Conservation (phyloP, 768 basidiomycete genomes). For the Lentinula sp. region DNA sequence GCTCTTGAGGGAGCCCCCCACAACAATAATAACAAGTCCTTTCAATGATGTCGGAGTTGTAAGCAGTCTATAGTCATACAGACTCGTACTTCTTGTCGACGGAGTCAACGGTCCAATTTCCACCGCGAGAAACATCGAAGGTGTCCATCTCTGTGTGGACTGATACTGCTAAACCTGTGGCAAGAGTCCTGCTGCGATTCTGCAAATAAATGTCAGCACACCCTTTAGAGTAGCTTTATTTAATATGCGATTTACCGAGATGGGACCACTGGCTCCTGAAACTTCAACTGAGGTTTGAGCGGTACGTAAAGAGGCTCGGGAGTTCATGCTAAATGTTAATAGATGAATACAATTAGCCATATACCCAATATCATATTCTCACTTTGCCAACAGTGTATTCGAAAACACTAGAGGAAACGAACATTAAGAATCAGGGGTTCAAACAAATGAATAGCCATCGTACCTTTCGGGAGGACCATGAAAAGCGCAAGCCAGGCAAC, state of each 20-base stretch:
- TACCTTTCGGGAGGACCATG: slow-evolving; percentile 6
- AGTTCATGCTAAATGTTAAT: not conserved
- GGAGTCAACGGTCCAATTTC: not conserved
- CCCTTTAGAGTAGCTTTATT: no score
- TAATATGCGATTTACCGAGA: not conserved
- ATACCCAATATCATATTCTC: not conserved
- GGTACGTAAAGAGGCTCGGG: not conserved
- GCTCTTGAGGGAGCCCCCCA: not conserved
- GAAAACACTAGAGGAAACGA: not conserved
- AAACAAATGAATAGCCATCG: not conserved
- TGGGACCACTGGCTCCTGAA: not conserved
- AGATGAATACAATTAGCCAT: not conserved
- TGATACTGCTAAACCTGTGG: not conserved
- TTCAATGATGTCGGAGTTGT: not conserved
- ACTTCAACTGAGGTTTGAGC: not conserved
- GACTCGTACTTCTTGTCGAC: not conserved
- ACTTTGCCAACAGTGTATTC: slow-evolving; percentile 2
- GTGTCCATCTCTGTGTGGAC: not conserved
- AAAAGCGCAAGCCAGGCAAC: slow-evolving; percentile 5
- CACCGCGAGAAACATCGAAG: not conserved
- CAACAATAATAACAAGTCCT: no score
- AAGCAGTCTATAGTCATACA: not conserved
- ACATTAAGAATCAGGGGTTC: not conserved
- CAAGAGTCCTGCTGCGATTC: slow-evolving; percentile 1
- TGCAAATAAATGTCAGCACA: not conserved